Base-by-base conservation (phyloP, 257 asterid species). In the Verbena officinalis region DNA sequence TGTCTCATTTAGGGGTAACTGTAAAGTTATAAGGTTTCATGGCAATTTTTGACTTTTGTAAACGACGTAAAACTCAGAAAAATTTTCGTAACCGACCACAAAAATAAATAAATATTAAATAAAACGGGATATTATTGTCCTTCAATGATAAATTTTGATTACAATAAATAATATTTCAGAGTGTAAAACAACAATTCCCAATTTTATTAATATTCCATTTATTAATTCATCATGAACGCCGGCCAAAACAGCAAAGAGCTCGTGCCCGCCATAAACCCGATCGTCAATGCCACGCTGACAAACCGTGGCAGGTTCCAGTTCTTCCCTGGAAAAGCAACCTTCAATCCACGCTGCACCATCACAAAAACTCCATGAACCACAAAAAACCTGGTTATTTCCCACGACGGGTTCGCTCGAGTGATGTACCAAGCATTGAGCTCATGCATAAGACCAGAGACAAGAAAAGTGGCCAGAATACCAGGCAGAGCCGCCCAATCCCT, bases 321-420 rank as follows among this genome's bases (percentile, higher is more conserved):
- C 64, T 21, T 45, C 69, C 7, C 60, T n/a, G n/a, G 49, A 55
- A 62, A 4, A 30, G 22, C 71, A 64, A 8, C 46, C 84, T 66
- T 74, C 54, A 80, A 2, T 0, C 52, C 65, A 11, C 49, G n/a
- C 75, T 83, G 95, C 73, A 49, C 68, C 71, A 64, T 76, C 70
- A 80, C 80, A 49, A 78, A 49, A 27, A 84, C 69, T 11, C 95
- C 96, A 0, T 88, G 90, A 0, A 86, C 56, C 30, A 82, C 77
- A 17, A 88, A 88, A 19, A 78, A 86, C 76, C 50, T 21, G 16
- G 95, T 86, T 74, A 74, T 83, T 22, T 86, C 96, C 95, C 95
- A 86, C 7, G 88, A 70, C 8, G 91, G 91, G 2, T 46, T 15
- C 33, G 16, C 89, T n/a, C 76, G 78, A 2, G 71, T 67, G 11